Evolutionary conservation across 257 asterid species (phyloP).

Genomic region (Petunia axillaris): DNA sequence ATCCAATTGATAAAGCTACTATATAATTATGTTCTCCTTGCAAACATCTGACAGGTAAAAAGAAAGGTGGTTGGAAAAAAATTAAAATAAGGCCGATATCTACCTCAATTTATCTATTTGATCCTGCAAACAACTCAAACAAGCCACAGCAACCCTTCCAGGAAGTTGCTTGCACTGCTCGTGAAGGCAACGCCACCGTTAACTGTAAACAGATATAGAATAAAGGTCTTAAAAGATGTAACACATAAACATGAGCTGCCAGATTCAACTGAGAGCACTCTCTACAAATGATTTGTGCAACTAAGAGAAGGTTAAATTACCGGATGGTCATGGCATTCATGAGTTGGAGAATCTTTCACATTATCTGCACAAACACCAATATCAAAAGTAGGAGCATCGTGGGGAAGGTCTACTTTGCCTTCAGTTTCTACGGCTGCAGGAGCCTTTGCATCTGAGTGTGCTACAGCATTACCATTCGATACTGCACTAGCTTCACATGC

Average conservation of each 20-base stretch:
- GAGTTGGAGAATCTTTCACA: slow-evolving; percentile 40
- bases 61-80: not conserved
- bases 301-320: slow-evolving; percentile 36
- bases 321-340: slow-evolving; percentile 40
- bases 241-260: slow-evolving; percentile 9
- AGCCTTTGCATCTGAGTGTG: slow-evolving; percentile 32
- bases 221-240: slow-evolving; percentile 1
- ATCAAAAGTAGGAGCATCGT: slow-evolving; percentile 29
- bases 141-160: slow-evolving; percentile 79
- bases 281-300: slow-evolving; percentile 15
- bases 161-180: slow-evolving; percentile 53
- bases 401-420: slow-evolving; percentile 28
- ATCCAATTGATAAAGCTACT: not conserved
- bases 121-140: slow-evolving; percentile 52
- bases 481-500: not conserved
- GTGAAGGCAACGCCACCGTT: slow-evolving; percentile 36
- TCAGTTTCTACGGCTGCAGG: slow-evolving; percentile 25
- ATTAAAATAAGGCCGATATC: not conserved
- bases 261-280: slow-evolving; percentile 2
- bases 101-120: slow-evolving; percentile 47
- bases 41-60: not conserved
- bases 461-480: not conserved
- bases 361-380: slow-evolving; percentile 20
- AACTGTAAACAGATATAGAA: slow-evolving; percentile 46
- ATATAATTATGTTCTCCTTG: not conserved